Evolutionary conservation across 257 asterid genomes (phyloP), one percentile per base, ranked within the genome.

Genomic region (Primulina huaijiensis): DNA sequence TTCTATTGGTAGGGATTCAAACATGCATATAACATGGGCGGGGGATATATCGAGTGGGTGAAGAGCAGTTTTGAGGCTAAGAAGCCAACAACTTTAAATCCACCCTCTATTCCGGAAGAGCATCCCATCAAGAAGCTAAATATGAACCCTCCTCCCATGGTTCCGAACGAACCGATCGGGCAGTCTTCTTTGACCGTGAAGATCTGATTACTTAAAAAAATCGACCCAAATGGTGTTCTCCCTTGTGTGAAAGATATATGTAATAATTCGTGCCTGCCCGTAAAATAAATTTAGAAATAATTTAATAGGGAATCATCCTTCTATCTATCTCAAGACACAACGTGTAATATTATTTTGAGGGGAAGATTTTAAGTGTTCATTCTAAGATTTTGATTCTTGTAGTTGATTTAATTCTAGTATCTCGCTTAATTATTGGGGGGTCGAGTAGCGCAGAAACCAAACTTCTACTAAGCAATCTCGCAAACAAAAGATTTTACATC

Each of bases 1-100:
- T 11, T 12, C 8, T 35, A 10, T 16, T 34, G 57, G 63, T 83
- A 90, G 97, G 94, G 76, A 0, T 90, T 82, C 85, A 86, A 83
- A 86, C 69, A 85, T 67, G 97, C 76, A 14, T 64, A 23, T 40
- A 86, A 90, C 81, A 88, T 90, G 92, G 95, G 85, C 70, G 96
- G 97, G 53, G 97, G 95, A 7, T 83, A 83, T 14, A 57, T 56
- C 16, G 56, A 19, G 56, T 50, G 57, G 57, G 57, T 50, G 57
- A 17, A 50, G 57, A 50, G 21, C 57, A 50, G 8, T 50, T 50
- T 50, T 50, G 57, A 50, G 57, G 57, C 3, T 50, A 50, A 14
- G 21, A 17, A 50, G 20, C 55, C 55, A 14, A 43, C 14, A 14
- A 43, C 14, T 43, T 12, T 43, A 43, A 50, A 50, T 8, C 21